Evolutionary conservation across 148 eudicot species (phyloP), one percentile per base, ranked within the genome.

Genomic region (Chenopodium suecicum): DNA sequence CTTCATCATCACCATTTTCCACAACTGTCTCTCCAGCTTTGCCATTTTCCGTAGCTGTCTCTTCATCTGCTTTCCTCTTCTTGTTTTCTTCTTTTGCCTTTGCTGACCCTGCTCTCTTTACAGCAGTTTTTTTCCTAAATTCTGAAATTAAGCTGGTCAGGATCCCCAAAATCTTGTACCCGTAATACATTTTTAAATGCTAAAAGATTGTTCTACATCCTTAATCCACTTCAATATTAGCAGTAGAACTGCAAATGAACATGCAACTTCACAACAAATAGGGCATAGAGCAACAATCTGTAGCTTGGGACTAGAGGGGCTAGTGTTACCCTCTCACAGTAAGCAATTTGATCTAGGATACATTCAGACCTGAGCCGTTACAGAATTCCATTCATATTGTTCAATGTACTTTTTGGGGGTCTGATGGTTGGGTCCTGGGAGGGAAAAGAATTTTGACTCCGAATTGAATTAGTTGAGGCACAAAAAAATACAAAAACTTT

Each of bases 71-170:
- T 84, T 87, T 86, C 76, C 77, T 80, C 89, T 90, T 90, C 85
- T 86, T 88, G 78, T 76, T 85, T 23, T 76, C 74, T 80, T 89
- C 91, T 80, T 91, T 91, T 27, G 87, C 79, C 83, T 85, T 91
- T 54, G 89, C 83, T 71, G 87, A 80, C 48, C 89, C 91, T 73
- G 89, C 87, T 78, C 86, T 89, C 87, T 88, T 91, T 76, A 85
- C 87, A 19, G 90, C 91, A 78, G 87, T 86, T 87, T 85, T 91
- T 74, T 83, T 86, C 85, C 87, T 89, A 64, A 88, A 88, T 68
- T 91, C 93, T 91, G 90, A 73, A 73, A 74, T 81, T 52, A 31
- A 77, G 47, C 29, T 19, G 64, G 44, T 78, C 50, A 68, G 34
- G 17, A 20, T 74, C 25, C 41, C 31, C 10, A 80, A 4, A 31